Conservation (phyloP, 805 yeast genomes). For the Sugiyamaella valdiviana region DNA sequence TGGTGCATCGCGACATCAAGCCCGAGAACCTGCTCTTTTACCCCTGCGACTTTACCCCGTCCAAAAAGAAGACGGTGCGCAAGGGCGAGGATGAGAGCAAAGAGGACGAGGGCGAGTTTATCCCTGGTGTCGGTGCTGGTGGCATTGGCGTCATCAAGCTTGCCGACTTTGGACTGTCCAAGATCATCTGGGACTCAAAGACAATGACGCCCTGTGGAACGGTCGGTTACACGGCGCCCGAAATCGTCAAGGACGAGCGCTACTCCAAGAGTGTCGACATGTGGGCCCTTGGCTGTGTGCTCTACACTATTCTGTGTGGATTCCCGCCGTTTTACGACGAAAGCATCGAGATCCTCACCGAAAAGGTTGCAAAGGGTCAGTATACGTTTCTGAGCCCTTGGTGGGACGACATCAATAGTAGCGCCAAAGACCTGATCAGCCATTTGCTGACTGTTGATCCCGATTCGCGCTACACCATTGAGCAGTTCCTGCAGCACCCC, state of each 20-base stretch:
- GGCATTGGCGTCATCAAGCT: conserved; percentile 83
- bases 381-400: conserved; percentile 72
- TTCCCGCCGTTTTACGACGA: conserved; percentile 97
- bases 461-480: conserved; percentile 57
- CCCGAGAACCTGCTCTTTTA: conserved; percentile 70
- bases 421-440: conserved; percentile 65
- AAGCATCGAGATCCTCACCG: conserved; percentile 63
- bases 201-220: conserved; percentile 99
- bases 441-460: conserved; percentile 69
- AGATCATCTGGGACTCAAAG: conserved; percentile 78
- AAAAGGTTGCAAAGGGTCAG: conserved; percentile 74
- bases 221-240: conserved; percentile 98
- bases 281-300: conserved; percentile 98
- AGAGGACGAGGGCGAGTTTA: conserved; percentile 81
- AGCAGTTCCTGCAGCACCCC: conserved; percentile 67
- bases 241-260: conserved; percentile 87
- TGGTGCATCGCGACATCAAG: conserved; percentile 76
- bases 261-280: conserved; percentile 93
- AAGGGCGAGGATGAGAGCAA: conserved; percentile 43
- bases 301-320: conserved; percentile 90
- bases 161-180: conserved; percentile 94
- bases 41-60: conserved; percentile 43
- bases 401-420: conserved; percentile 77
- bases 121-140: conserved; percentile 82
- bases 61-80: conserved; percentile 29